Percentiles rank a stretch among this genome's conserved stretches.
These are phyloP conservation scores for Multifurca ochricompacta DNA, from an alignment of 768 basidiomycete genomes.

Conservation along the genomic window DNA sequence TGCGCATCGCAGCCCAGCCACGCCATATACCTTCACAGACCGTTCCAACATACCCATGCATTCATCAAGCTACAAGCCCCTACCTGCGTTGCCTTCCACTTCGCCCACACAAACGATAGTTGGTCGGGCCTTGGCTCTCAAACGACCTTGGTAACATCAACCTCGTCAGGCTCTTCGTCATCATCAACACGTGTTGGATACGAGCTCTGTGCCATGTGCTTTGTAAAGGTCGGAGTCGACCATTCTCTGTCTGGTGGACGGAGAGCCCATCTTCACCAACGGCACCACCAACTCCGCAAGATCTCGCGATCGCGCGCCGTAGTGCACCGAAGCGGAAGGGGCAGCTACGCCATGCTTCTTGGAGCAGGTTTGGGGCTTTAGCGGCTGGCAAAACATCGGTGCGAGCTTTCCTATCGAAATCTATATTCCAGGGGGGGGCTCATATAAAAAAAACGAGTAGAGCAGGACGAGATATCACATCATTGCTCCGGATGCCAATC, in stretches of 20 bases:
- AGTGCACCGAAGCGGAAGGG: constrained; percentile 68
- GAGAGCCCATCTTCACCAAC: constrained; percentile 40
- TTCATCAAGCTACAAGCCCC: constrained; percentile 32
- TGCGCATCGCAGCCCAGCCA: constrained; percentile 5
- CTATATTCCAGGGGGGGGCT: not conserved
- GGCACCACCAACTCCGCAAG: constrained; percentile 28
- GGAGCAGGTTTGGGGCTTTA: constrained; percentile 79
- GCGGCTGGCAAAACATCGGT: constrained; percentile 89
- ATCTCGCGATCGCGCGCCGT: constrained; percentile 47
- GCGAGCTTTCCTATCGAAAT: constrained; percentile 26
- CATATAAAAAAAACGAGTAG: constrained; percentile 30
- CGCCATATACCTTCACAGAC: constrained; percentile 1
- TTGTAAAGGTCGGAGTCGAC: constrained; percentile 67
- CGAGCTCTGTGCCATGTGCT: constrained; percentile 77
- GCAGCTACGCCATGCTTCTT: constrained; percentile 76
- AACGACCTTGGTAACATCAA: constrained; percentile 16
- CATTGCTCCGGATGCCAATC: constrained; percentile 79
- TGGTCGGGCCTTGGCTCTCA: constrained; percentile 9
- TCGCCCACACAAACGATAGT: constrained; percentile 12
- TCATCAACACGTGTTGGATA: constrained; percentile 41
- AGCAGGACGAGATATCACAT: constrained; percentile 63
- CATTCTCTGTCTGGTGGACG: constrained; percentile 54
- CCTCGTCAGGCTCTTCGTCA: constrained; percentile 16
- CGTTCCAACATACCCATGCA: not conserved
- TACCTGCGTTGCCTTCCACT: constrained; percentile 35